A percentile compares a stretch with the other conserved stretches of the same genome.
Evolutionary conservation across 2,329 filamentous ascomycete genomes (phyloP).

Genomic region (Sporothrix dimorphospora): DNA sequence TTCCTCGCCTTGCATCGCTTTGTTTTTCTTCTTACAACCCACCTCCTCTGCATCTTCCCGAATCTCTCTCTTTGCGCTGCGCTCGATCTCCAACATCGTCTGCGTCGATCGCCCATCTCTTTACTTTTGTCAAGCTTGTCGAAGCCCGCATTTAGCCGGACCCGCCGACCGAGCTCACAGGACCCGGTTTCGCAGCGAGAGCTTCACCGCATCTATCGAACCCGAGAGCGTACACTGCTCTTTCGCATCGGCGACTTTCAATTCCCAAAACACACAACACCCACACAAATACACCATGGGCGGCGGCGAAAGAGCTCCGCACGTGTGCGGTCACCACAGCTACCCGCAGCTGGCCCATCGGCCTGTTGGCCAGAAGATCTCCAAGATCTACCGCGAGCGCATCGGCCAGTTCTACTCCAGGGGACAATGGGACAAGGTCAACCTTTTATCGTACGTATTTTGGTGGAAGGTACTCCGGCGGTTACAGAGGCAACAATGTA

Average conservation of each 20-base stretch:
- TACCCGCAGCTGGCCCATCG: slow-evolving; percentile 36
- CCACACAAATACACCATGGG: slow-evolving; percentile 34
- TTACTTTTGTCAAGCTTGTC: not conserved
- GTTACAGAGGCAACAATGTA: not conserved
- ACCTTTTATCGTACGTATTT: slow-evolving; percentile 35
- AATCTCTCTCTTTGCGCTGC: not conserved
- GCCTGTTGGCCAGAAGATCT: slow-evolving; percentile 36
- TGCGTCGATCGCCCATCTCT: not conserved
- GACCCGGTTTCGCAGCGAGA: not conserved
- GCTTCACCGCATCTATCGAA: not conserved
- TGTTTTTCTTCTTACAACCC: not conserved
- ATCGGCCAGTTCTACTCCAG: slow-evolving; percentile 35
- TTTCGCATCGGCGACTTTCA: not conserved
- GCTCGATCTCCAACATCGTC: not conserved
- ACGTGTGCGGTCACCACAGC: slow-evolving; percentile 28
- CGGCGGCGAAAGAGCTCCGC: slow-evolving; percentile 33
- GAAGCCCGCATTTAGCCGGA: slow-evolving; percentile 19
- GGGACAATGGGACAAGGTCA: slow-evolving; percentile 37
- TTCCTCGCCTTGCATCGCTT: slow-evolving; percentile 14
- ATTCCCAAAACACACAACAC: not conserved
- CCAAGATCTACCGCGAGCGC: slow-evolving; percentile 35
- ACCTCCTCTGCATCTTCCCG: not conserved
- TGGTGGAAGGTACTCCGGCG: not conserved
- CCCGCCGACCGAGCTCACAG: slow-evolving; percentile 2
- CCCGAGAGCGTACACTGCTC: not conserved